phyloP scores from a whole-genome alignment of 2,329 filamentous ascomycete species.

The Sporothrix brunneoviolacea region DNA sequence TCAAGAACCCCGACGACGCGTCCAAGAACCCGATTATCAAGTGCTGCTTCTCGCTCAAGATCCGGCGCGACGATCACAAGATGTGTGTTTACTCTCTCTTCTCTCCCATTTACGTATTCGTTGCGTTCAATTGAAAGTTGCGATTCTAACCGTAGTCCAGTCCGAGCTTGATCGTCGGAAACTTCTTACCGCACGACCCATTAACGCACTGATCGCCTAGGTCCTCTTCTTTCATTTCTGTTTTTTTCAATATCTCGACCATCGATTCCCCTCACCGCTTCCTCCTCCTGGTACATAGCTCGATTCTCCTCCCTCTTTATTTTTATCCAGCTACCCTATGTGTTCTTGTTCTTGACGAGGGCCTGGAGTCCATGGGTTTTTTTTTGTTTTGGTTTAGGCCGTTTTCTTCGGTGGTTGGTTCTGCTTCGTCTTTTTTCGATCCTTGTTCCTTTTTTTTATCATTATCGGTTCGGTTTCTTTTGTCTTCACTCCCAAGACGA shows the following conservation, averaged over 20 bases:
- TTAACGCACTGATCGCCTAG: conserved; percentile 4
- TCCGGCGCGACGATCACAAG: conserved; percentile 88
- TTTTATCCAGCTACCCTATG: neutral
- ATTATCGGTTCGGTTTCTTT: no score
- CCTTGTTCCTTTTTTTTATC: no score
- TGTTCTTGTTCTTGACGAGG: neutral
- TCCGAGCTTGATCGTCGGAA: conserved; percentile 90
- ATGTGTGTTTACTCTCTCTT: conserved; percentile 58
- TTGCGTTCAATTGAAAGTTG: no score
- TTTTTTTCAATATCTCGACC: neutral
- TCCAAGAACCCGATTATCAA: conserved; percentile 68
- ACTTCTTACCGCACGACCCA: conserved; percentile 84
- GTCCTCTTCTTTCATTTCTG: neutral
- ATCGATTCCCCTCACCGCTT: neutral
- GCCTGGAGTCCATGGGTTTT: neutral
- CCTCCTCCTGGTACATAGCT: conserved; percentile 2
- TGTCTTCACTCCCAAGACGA: no score
- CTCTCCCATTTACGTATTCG: no score
- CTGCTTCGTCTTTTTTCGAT: no score
- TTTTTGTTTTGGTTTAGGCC: neutral
- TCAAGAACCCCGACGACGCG: conserved; percentile 72
- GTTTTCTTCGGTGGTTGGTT: neutral
- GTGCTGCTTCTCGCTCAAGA: conserved; percentile 97
- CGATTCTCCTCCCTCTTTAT: neutral
- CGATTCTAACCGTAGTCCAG: conserved; percentile 48